phyloP scores from a whole-genome alignment of 1,284 basidiomycete species.

The Tilletia walkeri region DNA sequence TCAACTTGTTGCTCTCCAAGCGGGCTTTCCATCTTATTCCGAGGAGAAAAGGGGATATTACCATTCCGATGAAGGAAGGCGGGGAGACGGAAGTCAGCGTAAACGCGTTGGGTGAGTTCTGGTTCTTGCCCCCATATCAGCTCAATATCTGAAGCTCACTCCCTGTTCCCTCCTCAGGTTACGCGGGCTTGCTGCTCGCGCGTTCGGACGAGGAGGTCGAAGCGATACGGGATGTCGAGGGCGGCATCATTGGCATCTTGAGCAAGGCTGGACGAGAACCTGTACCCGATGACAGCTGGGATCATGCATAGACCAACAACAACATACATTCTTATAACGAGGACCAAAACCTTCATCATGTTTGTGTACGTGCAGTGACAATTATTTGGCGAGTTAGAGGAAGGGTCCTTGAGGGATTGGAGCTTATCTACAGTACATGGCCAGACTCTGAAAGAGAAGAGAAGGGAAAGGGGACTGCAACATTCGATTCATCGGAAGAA shows the following conservation, averaged over 20 bases:
- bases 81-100: slow-evolving; percentile 22
- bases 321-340: no score
- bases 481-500: no score
- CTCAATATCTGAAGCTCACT: background rate
- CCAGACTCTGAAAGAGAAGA: no score
- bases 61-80: slow-evolving; percentile 4
- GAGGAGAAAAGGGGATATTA: slow-evolving; percentile 36
- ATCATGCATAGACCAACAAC: background rate
- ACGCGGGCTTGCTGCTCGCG: slow-evolving; percentile 7
- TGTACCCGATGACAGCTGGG: slow-evolving; percentile 16
- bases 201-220: slow-evolving; percentile 19
- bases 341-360: no score
- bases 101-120: slow-evolving; percentile 22
- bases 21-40: slow-evolving; percentile 52
- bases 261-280: slow-evolving; percentile 16
- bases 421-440: no score
- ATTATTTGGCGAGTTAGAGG: no score
- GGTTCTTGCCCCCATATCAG: background rate
- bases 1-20: slow-evolving; percentile 49
- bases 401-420: no score
- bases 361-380: no score
- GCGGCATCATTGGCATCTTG: slow-evolving; percentile 16
- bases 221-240: slow-evolving; percentile 2
- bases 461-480: no score
- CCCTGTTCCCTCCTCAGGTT: background rate